These are phyloP conservation scores for Albugo laibachii DNA, from an alignment of 352 stramenopile species.

Conservation along the genomic window DNA sequence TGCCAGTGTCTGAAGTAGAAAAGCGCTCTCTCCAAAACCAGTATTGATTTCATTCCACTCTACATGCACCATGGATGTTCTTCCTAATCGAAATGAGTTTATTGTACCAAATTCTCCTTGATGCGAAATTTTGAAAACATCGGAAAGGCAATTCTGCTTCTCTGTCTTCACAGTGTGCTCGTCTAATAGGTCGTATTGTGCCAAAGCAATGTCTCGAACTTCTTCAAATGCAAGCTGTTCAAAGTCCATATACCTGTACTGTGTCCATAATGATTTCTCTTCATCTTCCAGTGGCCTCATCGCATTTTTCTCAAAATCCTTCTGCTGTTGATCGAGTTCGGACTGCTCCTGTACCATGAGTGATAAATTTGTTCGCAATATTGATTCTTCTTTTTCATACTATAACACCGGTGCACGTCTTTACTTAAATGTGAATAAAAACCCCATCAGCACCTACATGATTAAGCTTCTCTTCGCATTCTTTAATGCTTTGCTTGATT, in stretches of 20 bases:
- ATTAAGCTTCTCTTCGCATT: constrained; percentile 48
- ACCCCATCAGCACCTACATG: constrained; percentile 23
- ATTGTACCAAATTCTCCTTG: constrained; percentile 62
- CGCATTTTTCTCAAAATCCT: too few species aligned
- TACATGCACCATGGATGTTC: constrained; percentile 24
- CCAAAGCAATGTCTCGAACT: constrained; percentile 26
- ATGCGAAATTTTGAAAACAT: constrained; percentile 61
- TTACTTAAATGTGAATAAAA: neutral
- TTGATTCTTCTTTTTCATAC: constrained; percentile 47
- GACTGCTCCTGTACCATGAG: constrained; percentile 54
- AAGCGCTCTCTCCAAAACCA: constrained; percentile 44
- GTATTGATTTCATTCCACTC: constrained; percentile 84
- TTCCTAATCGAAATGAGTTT: constrained; percentile 65
- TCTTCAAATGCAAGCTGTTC: constrained; percentile 27
- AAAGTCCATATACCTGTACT: constrained; percentile 32
- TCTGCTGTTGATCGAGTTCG: constrained; percentile 22
- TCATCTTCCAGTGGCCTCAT: constrained; percentile 22
- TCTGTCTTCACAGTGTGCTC: constrained; percentile 17
- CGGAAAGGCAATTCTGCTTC: constrained; percentile 38
- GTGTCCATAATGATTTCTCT: constrained; percentile 25
- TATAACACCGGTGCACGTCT: constrained; percentile 6
- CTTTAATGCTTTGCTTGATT: constrained; percentile 29
- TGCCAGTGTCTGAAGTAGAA: constrained; percentile 44
- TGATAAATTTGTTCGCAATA: constrained; percentile 31
- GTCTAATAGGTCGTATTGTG: constrained; percentile 37